Conservation (phyloP, 352 stramenopile genomes). For the Thraustochytrium striatum region DNA sequence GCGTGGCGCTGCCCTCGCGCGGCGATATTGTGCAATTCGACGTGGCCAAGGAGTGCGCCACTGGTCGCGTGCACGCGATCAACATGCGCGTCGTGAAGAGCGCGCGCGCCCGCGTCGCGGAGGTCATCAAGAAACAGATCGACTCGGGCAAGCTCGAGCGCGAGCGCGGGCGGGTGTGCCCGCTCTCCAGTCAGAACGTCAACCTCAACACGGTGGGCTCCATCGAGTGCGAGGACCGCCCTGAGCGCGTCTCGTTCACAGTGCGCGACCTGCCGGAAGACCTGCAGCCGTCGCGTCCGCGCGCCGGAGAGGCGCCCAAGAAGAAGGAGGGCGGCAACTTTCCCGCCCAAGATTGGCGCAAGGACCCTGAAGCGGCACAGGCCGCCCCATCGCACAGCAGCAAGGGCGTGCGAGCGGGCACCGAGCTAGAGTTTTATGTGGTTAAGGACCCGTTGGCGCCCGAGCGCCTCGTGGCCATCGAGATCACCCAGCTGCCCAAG, state of each 20-base stretch:
- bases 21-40: slow-evolving; percentile 42
- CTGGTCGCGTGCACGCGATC: slow-evolving; percentile 27
- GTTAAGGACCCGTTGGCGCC: slow-evolving; percentile 1
- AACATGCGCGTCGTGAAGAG: slow-evolving; percentile 11
- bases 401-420: background rate
- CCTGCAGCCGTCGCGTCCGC: background rate
- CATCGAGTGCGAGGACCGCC: slow-evolving; percentile 14
- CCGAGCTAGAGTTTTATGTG: slow-evolving; percentile 34
- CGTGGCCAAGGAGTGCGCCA: slow-evolving; percentile 19
- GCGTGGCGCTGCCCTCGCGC: slow-evolving; percentile 1
- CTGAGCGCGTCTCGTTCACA: slow-evolving; percentile 5
- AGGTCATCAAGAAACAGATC: background rate
- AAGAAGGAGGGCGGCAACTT: slow-evolving; percentile 24
- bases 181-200: background rate
- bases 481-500: slow-evolving; percentile 1
- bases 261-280: slow-evolving; percentile 29
- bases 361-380: background rate
- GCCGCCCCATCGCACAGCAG: background rate
- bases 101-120: background rate
- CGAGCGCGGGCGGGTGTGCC: background rate
- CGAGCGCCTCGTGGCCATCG: background rate
- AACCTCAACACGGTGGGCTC: background rate
- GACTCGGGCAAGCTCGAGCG: background rate
- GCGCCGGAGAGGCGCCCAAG: background rate
- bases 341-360: slow-evolving; percentile 20